Conservation (phyloP, 108 stramenopile genomes). For the Skeletonema menzelii region DNA sequence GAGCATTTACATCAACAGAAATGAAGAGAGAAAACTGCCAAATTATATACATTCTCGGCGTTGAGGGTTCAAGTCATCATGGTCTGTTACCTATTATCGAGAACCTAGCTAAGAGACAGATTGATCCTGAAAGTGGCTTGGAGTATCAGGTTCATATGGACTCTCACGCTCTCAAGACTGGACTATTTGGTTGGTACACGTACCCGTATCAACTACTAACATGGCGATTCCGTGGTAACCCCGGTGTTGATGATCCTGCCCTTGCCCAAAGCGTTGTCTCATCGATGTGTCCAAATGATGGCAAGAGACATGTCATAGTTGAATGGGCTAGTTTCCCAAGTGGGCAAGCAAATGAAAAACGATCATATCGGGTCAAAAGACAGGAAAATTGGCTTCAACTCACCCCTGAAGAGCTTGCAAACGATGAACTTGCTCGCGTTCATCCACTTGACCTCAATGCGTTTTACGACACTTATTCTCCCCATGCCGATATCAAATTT, state of each 20-base stretch:
- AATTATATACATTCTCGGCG: slow-evolving; percentile 38
- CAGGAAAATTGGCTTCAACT: slow-evolving; percentile 26
- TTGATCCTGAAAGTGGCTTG: slow-evolving; percentile 22
- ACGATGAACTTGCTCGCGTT: neutral
- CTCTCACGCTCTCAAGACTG: slow-evolving; percentile 14
- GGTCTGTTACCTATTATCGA: slow-evolving; percentile 30
- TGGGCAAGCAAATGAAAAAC: slow-evolving; percentile 21
- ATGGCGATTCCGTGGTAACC: slow-evolving; percentile 9
- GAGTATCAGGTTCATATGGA: slow-evolving; percentile 13
- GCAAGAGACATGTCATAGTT: slow-evolving; percentile 20
- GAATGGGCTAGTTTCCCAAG: slow-evolving; percentile 39
- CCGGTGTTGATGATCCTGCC: slow-evolving; percentile 25
- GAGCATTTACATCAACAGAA: neutral
- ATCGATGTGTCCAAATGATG: slow-evolving; percentile 31
- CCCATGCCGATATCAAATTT: slow-evolving; percentile 39
- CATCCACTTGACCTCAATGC: slow-evolving; percentile 31
- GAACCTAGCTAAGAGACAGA: slow-evolving; percentile 18
- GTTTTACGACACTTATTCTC: slow-evolving; percentile 28
- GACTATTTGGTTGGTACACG: slow-evolving; percentile 21
- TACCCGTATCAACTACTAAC: neutral
- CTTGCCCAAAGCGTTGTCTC: slow-evolving; percentile 8
- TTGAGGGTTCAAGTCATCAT: slow-evolving; percentile 38
- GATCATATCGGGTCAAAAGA: slow-evolving; percentile 28
- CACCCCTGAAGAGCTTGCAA: slow-evolving; percentile 29
- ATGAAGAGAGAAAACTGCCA: slow-evolving; percentile 26